A percentile compares a stretch with the other conserved stretches of the same genome.
phyloP scores from a whole-genome alignment of 352 stramenopile genomes.

The Phytophthora pini region DNA sequence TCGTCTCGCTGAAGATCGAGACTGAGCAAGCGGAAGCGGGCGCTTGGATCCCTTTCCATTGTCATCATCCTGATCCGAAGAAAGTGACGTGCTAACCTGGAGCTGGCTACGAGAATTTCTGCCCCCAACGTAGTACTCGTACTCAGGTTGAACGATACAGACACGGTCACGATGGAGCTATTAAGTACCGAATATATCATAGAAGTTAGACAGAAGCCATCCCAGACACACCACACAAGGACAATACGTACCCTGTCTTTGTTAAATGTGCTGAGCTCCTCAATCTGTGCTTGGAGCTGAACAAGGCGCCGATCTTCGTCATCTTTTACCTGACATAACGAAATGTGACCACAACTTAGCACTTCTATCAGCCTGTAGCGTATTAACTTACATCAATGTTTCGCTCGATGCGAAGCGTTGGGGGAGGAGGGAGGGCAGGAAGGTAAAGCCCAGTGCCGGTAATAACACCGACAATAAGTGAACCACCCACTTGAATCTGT shows the following conservation, averaged over 20 bases:
- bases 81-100: slow-evolving; percentile 28
- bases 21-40: slow-evolving; percentile 38
- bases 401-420: slow-evolving; percentile 93
- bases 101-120: slow-evolving; percentile 40
- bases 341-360: slow-evolving; percentile 3
- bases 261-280: slow-evolving; percentile 85
- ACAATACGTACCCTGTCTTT: slow-evolving; percentile 68
- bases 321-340: slow-evolving; percentile 80
- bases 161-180: slow-evolving; percentile 68
- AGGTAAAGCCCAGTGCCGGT: slow-evolving; percentile 93
- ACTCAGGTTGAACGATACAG: slow-evolving; percentile 66
- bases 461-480: slow-evolving; percentile 90
- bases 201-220: neutral
- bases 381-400: slow-evolving; percentile 89
- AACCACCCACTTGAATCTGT: slow-evolving; percentile 92
- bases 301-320: slow-evolving; percentile 95
- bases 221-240: neutral
- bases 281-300: slow-evolving; percentile 93
- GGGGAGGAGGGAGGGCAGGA: slow-evolving; percentile 94
- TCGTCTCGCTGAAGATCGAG: slow-evolving; percentile 38
- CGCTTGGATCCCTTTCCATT: slow-evolving; percentile 49
- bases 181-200: no score
- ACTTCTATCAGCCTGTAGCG: neutral
- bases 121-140: slow-evolving; percentile 51
- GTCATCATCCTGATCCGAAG: slow-evolving; percentile 51